A percentile compares a stretch with the other conserved stretches of the same genome.
These are phyloP conservation scores for Erodium maritimum DNA, from an alignment of 345 rosid species.

Conservation along the genomic window DNA sequence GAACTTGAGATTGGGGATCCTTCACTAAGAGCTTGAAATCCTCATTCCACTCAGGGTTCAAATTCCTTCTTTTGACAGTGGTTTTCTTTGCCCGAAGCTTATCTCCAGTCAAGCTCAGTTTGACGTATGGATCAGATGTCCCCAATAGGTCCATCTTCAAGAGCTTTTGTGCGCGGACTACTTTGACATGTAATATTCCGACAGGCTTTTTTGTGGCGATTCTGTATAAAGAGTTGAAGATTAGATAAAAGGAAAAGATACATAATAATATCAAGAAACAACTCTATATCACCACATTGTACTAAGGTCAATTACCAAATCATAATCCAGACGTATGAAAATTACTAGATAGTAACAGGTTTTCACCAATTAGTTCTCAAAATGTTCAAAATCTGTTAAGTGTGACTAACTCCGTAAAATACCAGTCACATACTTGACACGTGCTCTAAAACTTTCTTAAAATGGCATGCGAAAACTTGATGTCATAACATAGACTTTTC, in stretches of 20 bases:
- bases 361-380: too few species aligned
- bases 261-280: background rate
- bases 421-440: too few species aligned
- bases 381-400: too few species aligned
- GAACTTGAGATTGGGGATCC: slow-evolving; percentile 34
- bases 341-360: too few species aligned
- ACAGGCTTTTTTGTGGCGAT: slow-evolving; percentile 33
- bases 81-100: slow-evolving; percentile 36
- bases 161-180: slow-evolving; percentile 31
- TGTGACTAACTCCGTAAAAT: too few species aligned
- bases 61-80: slow-evolving; percentile 27
- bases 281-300: too few species aligned
- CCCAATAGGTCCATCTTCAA: slow-evolving; percentile 40
- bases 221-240: slow-evolving; percentile 7
- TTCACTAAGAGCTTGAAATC: slow-evolving; percentile 34
- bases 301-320: too few species aligned
- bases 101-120: slow-evolving; percentile 31
- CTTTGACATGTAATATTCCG: slow-evolving; percentile 39
- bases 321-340: too few species aligned
- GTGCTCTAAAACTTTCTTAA: too few species aligned
- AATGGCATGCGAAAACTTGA: too few species aligned
- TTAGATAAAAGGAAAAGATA: background rate
- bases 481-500: too few species aligned
- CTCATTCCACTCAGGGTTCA: slow-evolving; percentile 51
- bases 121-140: slow-evolving; percentile 42